A percentile compares a stretch with the other conserved stretches of the same genome.
phyloP scores from a whole-genome alignment of 2,329 filamentous ascomycete species.

The Massarina eburnea region DNA sequence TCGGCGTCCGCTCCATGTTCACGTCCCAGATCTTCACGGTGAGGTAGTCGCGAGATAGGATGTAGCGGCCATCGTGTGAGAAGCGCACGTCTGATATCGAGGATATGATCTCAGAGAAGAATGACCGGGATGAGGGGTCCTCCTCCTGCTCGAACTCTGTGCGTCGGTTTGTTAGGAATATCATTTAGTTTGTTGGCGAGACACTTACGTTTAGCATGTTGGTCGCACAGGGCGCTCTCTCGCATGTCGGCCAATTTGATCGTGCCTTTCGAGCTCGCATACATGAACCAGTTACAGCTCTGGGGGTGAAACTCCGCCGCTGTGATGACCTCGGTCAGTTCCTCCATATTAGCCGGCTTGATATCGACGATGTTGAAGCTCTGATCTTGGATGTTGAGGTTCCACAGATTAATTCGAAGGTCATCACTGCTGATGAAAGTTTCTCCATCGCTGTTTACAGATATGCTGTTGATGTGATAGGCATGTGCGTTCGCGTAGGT shows the following conservation, averaged over 20 bases:
- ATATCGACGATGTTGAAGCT: slow-evolving; percentile 99
- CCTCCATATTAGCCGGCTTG: slow-evolving; percentile 99
- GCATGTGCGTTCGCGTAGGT: slow-evolving; percentile 98
- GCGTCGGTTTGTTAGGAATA: slow-evolving; percentile 8
- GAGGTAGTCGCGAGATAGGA: slow-evolving; percentile 94
- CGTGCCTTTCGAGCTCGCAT: slow-evolving; percentile 97
- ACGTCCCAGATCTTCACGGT: slow-evolving; percentile 99
- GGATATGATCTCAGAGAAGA: slow-evolving; percentile 99
- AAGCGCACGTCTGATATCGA: slow-evolving; percentile 99
- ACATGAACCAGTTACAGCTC: slow-evolving; percentile 99
- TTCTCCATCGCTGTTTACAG: slow-evolving; percentile 99
- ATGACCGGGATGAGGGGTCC: slow-evolving; percentile 92
- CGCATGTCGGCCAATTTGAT: slow-evolving; percentile 99
- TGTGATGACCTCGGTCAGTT: slow-evolving; percentile 97
- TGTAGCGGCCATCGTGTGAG: slow-evolving; percentile 93
- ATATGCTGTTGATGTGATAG: slow-evolving; percentile 99
- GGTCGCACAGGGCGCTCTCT: slow-evolving; percentile 91
- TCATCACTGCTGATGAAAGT: slow-evolving; percentile 99
- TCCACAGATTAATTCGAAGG: slow-evolving; percentile 97
- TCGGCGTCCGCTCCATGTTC: slow-evolving; percentile 95
- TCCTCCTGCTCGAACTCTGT: slow-evolving; percentile 98
- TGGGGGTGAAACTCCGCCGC: slow-evolving; percentile 95
- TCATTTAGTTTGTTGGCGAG: neutral
- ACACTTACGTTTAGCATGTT: slow-evolving; percentile 88
- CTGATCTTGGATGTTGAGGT: slow-evolving; percentile 98